Conservation (phyloP, 2,329 filamentous ascomycete genomes). For the Huntiella bhutanensis region DNA sequence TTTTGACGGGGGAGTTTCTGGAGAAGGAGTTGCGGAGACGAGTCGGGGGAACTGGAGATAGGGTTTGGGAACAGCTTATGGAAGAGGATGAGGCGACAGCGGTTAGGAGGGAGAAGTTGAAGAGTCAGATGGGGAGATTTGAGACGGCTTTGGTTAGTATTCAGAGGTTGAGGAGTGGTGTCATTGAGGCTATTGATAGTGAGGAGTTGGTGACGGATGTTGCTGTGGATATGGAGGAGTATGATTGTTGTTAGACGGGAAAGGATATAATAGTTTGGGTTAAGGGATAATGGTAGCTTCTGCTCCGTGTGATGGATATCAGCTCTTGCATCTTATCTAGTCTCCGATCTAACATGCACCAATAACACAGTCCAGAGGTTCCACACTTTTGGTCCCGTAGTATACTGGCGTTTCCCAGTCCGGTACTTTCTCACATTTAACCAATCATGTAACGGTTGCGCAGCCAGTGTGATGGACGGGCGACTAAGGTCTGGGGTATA, state of each 20-base stretch:
- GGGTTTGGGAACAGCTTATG: conserved; percentile 21
- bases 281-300: no score
- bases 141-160: conserved; percentile 28
- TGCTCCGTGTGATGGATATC: no score
- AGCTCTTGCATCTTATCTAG: no score
- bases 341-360: no score
- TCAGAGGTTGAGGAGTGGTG: conserved; percentile 22
- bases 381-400: no score
- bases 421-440: no score
- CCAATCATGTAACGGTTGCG: no score
- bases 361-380: no score
- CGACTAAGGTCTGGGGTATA: no score
- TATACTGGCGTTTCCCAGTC: no score
- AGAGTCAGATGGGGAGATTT: conserved; percentile 27
- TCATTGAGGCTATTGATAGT: conserved; percentile 4
- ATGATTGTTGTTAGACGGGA: not conserved
- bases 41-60: conserved; percentile 21
- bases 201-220: not conserved
- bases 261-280: no score
- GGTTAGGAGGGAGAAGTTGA: conserved; percentile 22
- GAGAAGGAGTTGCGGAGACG: conserved; percentile 25
- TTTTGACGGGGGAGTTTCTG: conserved; percentile 18
- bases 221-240: not conserved
- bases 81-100: conserved; percentile 29
- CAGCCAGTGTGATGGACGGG: no score